These are phyloP conservation scores for Vitis vinifera DNA, from an alignment of 164 flowering plant species.

Conservation along the genomic window ASM3070453v1 NC_081823.1:26972001-26972500, in stretches of 20 bases:
- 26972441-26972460: slow-evolving; percentile 50
- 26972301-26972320: slow-evolving; percentile 39
- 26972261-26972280: slow-evolving; percentile 27
- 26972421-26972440: slow-evolving; percentile 38
- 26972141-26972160: slow-evolving; percentile 26
- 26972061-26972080: slow-evolving; percentile 2
- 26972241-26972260: slow-evolving; percentile 23
- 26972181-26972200: slow-evolving; percentile 18
- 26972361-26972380: slow-evolving; percentile 32
- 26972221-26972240: slow-evolving; percentile 26
- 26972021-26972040: neutral
- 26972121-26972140: slow-evolving; percentile 29
- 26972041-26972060: neutral
- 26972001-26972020: slow-evolving; percentile 28
- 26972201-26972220: slow-evolving; percentile 26
- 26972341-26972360: slow-evolving; percentile 43
- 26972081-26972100: slow-evolving; percentile 5
- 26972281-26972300: slow-evolving; percentile 33
- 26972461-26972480: slow-evolving; percentile 35
- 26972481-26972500: slow-evolving; percentile 38
- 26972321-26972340: slow-evolving; percentile 36
- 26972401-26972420: slow-evolving; percentile 29
- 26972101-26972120: slow-evolving; percentile 42
- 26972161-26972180: slow-evolving; percentile 20
- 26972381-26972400: slow-evolving; percentile 35